Evolutionary conservation across 2,329 filamentous ascomycete genomes (phyloP).

Genomic region (Clonostachys byssicola): DNA sequence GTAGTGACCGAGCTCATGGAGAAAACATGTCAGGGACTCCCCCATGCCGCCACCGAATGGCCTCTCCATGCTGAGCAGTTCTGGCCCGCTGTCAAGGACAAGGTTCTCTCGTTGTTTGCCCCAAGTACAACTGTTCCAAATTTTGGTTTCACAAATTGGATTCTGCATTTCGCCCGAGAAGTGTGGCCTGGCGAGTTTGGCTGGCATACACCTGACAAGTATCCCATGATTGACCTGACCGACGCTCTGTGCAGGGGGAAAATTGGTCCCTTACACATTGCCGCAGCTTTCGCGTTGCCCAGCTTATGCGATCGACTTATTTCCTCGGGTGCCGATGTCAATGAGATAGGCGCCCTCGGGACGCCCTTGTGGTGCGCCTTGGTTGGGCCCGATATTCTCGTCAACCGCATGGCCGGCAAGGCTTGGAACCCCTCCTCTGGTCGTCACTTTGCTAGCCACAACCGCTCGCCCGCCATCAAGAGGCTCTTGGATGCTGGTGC

Average conservation of each 20-base stretch:
- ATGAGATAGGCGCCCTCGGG: constrained; percentile 14
- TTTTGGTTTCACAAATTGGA: constrained; percentile 28
- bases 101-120: constrained; percentile 20
- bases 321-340: constrained; percentile 9
- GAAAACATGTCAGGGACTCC: constrained; percentile 15
- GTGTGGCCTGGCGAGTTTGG: constrained; percentile 17
- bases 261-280: constrained; percentile 23
- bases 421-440: constrained; percentile 5
- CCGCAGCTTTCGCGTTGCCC: constrained; percentile 22
- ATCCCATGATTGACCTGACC: constrained; percentile 18
- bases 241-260: constrained; percentile 17
- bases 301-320: constrained; percentile 19
- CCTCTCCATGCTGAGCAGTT: constrained; percentile 14
- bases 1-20: constrained; percentile 9
- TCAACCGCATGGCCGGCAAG: constrained; percentile 6
- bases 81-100: constrained; percentile 17
- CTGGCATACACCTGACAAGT: constrained; percentile 9
- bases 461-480: constrained; percentile 11
- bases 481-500: constrained; percentile 13
- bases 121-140: constrained; percentile 11
- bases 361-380: constrained; percentile 27
- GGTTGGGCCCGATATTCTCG: constrained; percentile 18
- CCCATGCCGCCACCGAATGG: constrained; percentile 18
- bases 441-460: background rate
- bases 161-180: constrained; percentile 22